Evolutionary conservation across 805 yeast species (phyloP), one percentile per base, ranked within the genome.

Genomic region (Metschnikowia peoriensis): DNA sequence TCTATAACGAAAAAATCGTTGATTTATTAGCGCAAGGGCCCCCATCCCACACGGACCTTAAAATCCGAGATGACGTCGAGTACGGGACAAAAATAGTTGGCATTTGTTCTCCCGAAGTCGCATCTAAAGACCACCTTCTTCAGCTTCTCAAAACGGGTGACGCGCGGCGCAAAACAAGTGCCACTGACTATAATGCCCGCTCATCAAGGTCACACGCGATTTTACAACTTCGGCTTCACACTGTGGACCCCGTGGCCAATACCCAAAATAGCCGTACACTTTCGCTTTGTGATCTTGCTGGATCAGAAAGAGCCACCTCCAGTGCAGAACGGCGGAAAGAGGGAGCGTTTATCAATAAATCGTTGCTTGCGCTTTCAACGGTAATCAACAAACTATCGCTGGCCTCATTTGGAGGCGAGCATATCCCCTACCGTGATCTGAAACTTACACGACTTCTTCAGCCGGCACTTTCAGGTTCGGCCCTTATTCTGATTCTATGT

Each of bases 151-250:
- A 77, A 27, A 70, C 69, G 34, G 98, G 98, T 41, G 96, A 93
- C 66, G 68, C 74, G 32, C 79, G 83, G 50, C 76, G 98, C 43
- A 82, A 85, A 58, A 90, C 96, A 0, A 87, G 94, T 32, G 89
- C 91, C 41, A 93, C 98, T 1, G 97, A 93, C 66, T 92, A 81
- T 72, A 93, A 93, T 66, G 76, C 89, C 1, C 78, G 96, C 55
- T 86, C 96, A 9, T 89, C 97, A 0, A 79, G 99, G 58, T 89
- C 97, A 1, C 99, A 93, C 67, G 96, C 97, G 0, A 85, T 93
- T 22, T 82, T 93, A 7, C 84, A 88, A 65, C 77, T 94, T 17
- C 75, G 83, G 52, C 65, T 93, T 15, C 72, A 73, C 2, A 66
- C 74, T 5, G 72, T 76, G 1, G 80, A 79, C 65, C 50, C 71